A percentile compares a stretch with the other conserved stretches of the same genome.
Evolutionary conservation across 768 basidiomycete species (phyloP).

Genomic region (Trametes gibbosa): DNA sequence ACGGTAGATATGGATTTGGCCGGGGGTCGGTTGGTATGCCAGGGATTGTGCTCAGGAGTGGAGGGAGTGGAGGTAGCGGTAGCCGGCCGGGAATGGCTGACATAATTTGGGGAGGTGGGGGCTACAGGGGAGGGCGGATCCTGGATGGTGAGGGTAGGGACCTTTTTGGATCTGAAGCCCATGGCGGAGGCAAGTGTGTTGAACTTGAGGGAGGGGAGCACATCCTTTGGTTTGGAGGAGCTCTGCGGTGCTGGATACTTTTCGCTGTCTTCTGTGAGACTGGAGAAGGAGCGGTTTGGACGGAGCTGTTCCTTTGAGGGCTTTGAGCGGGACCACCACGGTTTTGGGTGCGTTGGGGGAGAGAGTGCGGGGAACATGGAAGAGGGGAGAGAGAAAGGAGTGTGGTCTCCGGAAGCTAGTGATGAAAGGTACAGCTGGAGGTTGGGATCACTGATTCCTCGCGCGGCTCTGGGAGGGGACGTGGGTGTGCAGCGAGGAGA

Average conservation of each 20-base stretch:
- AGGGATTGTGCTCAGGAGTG: constrained; percentile 23
- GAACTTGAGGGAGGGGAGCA: constrained; percentile 39
- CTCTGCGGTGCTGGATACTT: constrained; percentile 13
- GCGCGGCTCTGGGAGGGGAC: not conserved
- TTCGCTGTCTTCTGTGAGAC: constrained; percentile 21
- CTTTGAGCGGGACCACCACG: constrained; percentile 37
- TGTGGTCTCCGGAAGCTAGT: constrained; percentile 20
- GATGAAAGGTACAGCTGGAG: constrained; percentile 18
- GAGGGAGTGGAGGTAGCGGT: constrained; percentile 15
- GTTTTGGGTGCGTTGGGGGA: constrained; percentile 20
- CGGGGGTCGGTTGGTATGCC: constrained; percentile 38
- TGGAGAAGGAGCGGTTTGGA: constrained; percentile 19
- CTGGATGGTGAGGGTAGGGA: constrained; percentile 48
- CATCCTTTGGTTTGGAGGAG: constrained; percentile 25
- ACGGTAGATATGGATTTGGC: constrained; percentile 58
- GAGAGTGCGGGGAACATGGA: constrained; percentile 26
- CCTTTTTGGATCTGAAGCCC: constrained; percentile 62
- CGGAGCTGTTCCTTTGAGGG: constrained; percentile 26
- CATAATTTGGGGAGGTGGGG: constrained; percentile 8
- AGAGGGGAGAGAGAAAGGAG: constrained; percentile 25
- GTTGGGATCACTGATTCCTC: constrained; percentile 21
- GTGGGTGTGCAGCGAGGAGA: not conserved
- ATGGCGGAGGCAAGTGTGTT: constrained; percentile 59
- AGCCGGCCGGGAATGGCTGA: constrained; percentile 11
- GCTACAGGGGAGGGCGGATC: constrained; percentile 38